A percentile compares a stretch with the other conserved stretches of the same genome.
phyloP scores from a whole-genome alignment of 352 stramenopile species.

The Phytophthora idaei region DNA sequence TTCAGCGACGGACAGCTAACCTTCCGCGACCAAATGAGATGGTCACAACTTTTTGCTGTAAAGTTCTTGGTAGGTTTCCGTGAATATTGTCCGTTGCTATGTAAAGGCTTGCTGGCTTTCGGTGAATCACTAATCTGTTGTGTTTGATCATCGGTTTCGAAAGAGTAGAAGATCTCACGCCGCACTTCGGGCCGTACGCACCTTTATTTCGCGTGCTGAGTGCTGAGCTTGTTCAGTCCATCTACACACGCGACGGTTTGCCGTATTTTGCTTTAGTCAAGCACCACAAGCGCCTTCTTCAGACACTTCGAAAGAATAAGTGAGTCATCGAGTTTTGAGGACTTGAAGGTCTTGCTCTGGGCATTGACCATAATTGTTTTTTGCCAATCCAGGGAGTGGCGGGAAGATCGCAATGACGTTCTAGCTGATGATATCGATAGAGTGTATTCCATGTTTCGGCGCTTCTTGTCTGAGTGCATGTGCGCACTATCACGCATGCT shows the following conservation, averaged over 20 bases:
- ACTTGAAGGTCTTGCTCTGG: too few species aligned
- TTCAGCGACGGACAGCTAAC: constrained; percentile 62
- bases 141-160: constrained; percentile 5
- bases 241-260: constrained; percentile 44
- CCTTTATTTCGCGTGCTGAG: constrained; percentile 48
- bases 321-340: constrained; percentile 23
- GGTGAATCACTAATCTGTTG: constrained; percentile 1
- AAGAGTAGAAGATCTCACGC: constrained; percentile 56
- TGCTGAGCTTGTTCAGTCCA: constrained; percentile 48
- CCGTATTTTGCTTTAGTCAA: constrained; percentile 77
- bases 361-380: too few species aligned
- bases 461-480: constrained; percentile 57
- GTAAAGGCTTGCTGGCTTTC: not conserved
- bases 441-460: constrained; percentile 57
- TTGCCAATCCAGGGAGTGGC: constrained; percentile 32
- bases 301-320: constrained; percentile 56
- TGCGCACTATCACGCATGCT: constrained; percentile 53
- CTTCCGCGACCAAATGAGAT: constrained; percentile 63
- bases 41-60: constrained; percentile 62
- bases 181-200: constrained; percentile 63
- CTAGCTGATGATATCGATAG: constrained; percentile 59
- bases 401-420: constrained; percentile 60
- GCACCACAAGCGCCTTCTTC: constrained; percentile 58
- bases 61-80: constrained; percentile 24
- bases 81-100: not conserved